Percentiles rank a stretch among this genome's conserved stretches.
phyloP scores from a whole-genome alignment of 192 early-diverging fungal species.

The Spizellomyces punctatus region DNA sequence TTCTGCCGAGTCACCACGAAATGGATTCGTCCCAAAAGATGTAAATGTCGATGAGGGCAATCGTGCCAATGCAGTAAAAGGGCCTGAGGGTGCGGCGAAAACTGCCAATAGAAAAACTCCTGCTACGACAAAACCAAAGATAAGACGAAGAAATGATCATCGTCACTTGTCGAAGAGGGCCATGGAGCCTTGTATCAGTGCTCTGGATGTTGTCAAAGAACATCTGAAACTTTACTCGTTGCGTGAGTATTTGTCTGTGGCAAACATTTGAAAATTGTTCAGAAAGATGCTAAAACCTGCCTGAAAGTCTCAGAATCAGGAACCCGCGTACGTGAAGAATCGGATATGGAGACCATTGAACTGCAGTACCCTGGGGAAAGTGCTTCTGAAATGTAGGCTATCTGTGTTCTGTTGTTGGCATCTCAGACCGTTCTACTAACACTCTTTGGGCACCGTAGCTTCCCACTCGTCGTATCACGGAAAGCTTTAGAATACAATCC shows the following conservation, averaged over 20 bases:
- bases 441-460: conserved; percentile 12
- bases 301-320: neutral
- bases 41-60: too few species aligned
- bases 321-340: neutral
- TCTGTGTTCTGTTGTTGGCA: neutral
- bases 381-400: conserved; percentile 39
- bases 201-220: conserved; percentile 4
- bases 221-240: conserved; percentile 6
- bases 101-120: neutral
- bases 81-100: too few species aligned
- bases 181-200: conserved; percentile 29
- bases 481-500: conserved; percentile 78
- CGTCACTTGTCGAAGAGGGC: conserved; percentile 30
- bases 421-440: conserved; percentile 1
- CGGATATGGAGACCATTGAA: conserved; percentile 26
- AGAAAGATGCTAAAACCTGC: neutral
- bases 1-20: too few species aligned
- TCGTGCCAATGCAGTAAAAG: too few species aligned
- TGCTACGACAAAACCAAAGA: neutral
- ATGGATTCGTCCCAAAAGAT: too few species aligned
- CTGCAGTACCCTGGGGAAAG: conserved; percentile 46
- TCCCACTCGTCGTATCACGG: conserved; percentile 30
- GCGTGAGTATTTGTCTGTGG: conserved; percentile 2
- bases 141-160: conserved; percentile 3
- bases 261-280: neutral